phyloP scores from a whole-genome alignment of 805 yeast species.

The Blastobotrys muscicola region DNA sequence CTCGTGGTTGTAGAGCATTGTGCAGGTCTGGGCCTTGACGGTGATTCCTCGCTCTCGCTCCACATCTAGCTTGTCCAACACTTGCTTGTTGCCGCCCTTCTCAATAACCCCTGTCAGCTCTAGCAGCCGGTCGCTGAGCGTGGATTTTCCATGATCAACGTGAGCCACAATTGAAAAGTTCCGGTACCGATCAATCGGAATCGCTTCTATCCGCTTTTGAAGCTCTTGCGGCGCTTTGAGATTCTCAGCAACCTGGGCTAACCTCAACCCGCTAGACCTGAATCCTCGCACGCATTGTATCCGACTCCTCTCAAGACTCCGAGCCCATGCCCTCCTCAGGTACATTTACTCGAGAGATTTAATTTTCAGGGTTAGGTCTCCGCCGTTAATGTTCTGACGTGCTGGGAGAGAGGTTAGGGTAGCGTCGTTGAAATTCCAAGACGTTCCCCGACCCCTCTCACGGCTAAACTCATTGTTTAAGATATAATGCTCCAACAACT shows the following conservation, averaged over 20 bases:
- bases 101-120: slow-evolving; percentile 86
- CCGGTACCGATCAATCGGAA: slow-evolving; percentile 75
- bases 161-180: slow-evolving; percentile 95
- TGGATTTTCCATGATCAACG: slow-evolving; percentile 73
- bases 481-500: neutral
- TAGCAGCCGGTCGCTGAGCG: slow-evolving; percentile 76
- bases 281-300: no score
- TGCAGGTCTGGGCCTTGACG: slow-evolving; percentile 92
- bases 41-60: slow-evolving; percentile 96
- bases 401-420: no score
- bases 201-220: slow-evolving; percentile 56
- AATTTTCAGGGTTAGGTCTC: no score
- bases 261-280: no score
- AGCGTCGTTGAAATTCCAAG: no score
- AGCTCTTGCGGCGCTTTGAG: slow-evolving; percentile 15
- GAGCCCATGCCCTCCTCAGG: no score
- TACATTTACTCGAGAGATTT: no score
- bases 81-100: slow-evolving; percentile 63
- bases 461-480: neutral
- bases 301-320: no score
- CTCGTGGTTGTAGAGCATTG: slow-evolving; percentile 67
- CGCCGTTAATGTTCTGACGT: no score
- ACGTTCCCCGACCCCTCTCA: no score
- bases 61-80: slow-evolving; percentile 84
- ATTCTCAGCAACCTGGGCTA: no score